These are phyloP conservation scores for Aspergillus hortae DNA, from an alignment of 2,329 filamentous ascomycete species.

Conservation along the genomic window DNA sequence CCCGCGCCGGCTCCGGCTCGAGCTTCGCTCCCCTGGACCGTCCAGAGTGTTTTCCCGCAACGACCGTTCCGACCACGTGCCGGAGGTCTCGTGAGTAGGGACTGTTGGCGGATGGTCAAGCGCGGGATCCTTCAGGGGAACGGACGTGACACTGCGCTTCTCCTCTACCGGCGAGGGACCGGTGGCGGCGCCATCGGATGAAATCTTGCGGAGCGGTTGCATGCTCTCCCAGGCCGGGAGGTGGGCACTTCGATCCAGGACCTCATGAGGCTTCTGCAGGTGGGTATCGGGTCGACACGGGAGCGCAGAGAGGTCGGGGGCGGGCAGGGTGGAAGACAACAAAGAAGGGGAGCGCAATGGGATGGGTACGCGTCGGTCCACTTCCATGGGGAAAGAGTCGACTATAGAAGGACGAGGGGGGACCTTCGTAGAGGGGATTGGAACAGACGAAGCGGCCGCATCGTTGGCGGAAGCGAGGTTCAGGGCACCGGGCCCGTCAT, in stretches of 20 bases:
- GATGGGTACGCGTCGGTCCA: conserved; percentile 32
- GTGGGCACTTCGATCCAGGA: conserved; percentile 16
- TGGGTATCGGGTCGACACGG: conserved; percentile 23
- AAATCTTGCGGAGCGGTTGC: conserved; percentile 18
- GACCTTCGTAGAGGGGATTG: conserved; percentile 26
- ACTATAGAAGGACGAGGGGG: conserved; percentile 24
- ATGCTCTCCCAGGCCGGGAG: conserved; percentile 15
- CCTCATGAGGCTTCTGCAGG: conserved; percentile 19
- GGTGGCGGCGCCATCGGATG: conserved; percentile 23
- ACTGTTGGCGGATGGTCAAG: conserved; percentile 17
- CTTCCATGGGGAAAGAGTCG: conserved; percentile 35
- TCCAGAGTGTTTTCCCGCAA: conserved; percentile 19
- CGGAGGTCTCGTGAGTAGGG: conserved; percentile 19
- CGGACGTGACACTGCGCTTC: conserved; percentile 23
- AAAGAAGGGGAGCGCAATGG: conserved; percentile 27
- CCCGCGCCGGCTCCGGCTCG: conserved; percentile 42
- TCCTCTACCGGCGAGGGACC: conserved; percentile 15
- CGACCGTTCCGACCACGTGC: conserved; percentile 21
- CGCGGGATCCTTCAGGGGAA: conserved; percentile 25
- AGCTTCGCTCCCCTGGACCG: conserved; percentile 32
- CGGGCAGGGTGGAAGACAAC: conserved; percentile 20
- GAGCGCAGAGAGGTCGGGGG: conserved; percentile 21
- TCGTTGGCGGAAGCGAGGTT: conserved; percentile 26
- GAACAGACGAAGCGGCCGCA: conserved; percentile 24
- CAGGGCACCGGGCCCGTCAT: conserved; percentile 30